These are phyloP conservation scores for Triticum dicoccoides DNA, from an alignment of 176 grass and related monocot genomes.

Conservation along the genomic window DNA sequence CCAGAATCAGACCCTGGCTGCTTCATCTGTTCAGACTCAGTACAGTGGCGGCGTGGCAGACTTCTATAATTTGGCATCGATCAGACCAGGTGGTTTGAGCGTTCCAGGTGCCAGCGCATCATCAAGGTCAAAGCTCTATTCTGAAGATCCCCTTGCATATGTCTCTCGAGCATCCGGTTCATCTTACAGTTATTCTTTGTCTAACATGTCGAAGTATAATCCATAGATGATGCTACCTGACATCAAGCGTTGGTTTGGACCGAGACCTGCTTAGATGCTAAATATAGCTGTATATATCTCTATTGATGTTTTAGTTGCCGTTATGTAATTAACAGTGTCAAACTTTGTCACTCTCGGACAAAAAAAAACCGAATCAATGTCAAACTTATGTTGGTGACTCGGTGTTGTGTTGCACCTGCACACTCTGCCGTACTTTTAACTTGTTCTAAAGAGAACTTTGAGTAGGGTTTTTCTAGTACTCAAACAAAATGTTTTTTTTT, in stretches of 20 bases:
- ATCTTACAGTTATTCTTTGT: slow-evolving; percentile 51
- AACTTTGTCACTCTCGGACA: not conserved
- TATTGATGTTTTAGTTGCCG: not conserved
- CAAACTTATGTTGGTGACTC: not conserved
- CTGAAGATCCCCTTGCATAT: slow-evolving; percentile 27
- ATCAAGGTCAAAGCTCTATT: slow-evolving; percentile 37
- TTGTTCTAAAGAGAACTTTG: too few relatives aligned
- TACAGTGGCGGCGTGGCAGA: slow-evolving; percentile 24
- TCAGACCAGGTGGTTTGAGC: slow-evolving; percentile 21
- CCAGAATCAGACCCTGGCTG: slow-evolving; percentile 6
- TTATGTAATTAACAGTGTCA: not conserved
- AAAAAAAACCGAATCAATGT: not conserved
- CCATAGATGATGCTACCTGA: slow-evolving; percentile 19
- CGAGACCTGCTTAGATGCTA: slow-evolving; percentile 5
- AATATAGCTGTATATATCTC: slow-evolving; percentile 3
- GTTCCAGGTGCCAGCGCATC: slow-evolving; percentile 14
- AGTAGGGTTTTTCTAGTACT: too few relatives aligned
- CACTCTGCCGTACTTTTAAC: too few relatives aligned
- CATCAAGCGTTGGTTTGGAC: slow-evolving; percentile 1
- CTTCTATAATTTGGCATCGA: not conserved
- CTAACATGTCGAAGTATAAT: slow-evolving; percentile 48
- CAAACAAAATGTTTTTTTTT: too few relatives aligned
- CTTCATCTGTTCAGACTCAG: not conserved
- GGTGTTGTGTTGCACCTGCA: not conserved
- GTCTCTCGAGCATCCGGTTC: slow-evolving; percentile 37